Evolutionary conservation across 1,284 basidiomycete species (phyloP), one percentile per base, ranked within the genome.

Genomic region (Neolentinus lepideus): DNA sequence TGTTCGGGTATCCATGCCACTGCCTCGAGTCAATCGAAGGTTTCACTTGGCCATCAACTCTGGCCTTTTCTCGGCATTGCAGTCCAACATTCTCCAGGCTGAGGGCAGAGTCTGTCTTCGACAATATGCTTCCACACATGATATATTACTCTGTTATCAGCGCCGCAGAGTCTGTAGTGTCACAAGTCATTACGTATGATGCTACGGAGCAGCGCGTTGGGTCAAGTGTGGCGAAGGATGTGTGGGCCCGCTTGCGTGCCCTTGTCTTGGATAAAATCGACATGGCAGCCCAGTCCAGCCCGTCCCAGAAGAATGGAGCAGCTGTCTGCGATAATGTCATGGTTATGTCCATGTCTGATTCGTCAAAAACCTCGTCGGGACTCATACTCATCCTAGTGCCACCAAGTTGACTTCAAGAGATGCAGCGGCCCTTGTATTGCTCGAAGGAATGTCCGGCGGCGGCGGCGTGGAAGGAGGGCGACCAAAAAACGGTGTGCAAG

Each of bases 1-100:
- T 61, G 0, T 66, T 73, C 50, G 69, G 66, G 3, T 72, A 67
- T 57, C 62, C 72, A 6, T 55, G 58, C 12, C 73, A 73, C 60
- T 71, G 66, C 54, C 61, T 74, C 25, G 66, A 73, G 58, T 69
- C 69, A 0, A 70, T 68, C 2, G 70, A 73, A 54, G 72, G 72
- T 12, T 71, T 71, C 58, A 67, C 68, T 2, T 75, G 71, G 59
- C 69, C 9, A 55, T 74, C 35, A 60, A 67, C 6, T 66, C 71
- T 6, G 73, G 72, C 10, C 60, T 74, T 2, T 56, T 74, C 21
- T 55, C 60, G 14, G 70, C 72, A 63, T 48, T 59, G 62, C 56
- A 63, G 66, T 58, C 63, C 69, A 14, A 56, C 63, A 48, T 67
- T 68, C 56, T 29, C 54, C 10, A 60, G 56, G 54, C 51, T 72